Conservation (phyloP, 352 stramenopile species). For the Globisporangium abappressorium region DNA sequence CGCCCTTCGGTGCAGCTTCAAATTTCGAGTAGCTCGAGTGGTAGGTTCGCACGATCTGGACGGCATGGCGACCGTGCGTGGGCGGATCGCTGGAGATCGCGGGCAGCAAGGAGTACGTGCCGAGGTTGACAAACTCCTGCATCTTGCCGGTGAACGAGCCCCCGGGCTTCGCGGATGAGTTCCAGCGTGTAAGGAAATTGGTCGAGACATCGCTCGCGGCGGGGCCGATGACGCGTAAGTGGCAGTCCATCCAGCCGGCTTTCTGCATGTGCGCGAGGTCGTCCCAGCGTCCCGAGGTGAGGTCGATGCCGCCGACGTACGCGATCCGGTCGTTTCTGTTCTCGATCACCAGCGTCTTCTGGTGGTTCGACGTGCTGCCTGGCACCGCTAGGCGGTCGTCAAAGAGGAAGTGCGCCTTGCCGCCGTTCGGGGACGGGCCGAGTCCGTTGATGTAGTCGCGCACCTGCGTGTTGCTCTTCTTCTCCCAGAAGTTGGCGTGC, state of each 20-base stretch:
- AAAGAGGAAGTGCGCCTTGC: constrained; percentile 32
- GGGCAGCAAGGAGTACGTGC: constrained; percentile 6
- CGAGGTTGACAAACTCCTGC: constrained; percentile 41
- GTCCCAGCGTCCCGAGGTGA: constrained; percentile 29
- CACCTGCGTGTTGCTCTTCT: not conserved
- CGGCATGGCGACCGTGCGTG: constrained; percentile 23
- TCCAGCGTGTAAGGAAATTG: constrained; percentile 34
- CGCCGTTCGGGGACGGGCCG: not conserved
- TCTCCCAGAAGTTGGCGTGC: constrained; percentile 10
- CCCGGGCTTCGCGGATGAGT: constrained; percentile 23
- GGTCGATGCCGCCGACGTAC: constrained; percentile 36
- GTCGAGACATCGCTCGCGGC: constrained; percentile 22
- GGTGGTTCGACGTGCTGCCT: constrained; percentile 36
- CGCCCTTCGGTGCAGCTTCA: constrained; percentile 40
- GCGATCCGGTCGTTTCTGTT: constrained; percentile 11
- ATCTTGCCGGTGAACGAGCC: constrained; percentile 22
- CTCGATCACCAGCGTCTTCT: constrained; percentile 40
- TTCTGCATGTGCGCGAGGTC: constrained; percentile 25
- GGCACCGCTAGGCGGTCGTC: constrained; percentile 37
- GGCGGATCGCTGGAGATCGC: constrained; percentile 5
- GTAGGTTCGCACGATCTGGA: constrained; percentile 56
- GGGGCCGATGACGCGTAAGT: constrained; percentile 21
- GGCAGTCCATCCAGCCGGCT: constrained; percentile 30
- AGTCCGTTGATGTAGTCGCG: constrained; percentile 4
- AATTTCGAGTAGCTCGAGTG: constrained; percentile 39